Evolutionary conservation across 441 rosid species (phyloP).

Genomic region (Gossypium schwendimanii): DNA sequence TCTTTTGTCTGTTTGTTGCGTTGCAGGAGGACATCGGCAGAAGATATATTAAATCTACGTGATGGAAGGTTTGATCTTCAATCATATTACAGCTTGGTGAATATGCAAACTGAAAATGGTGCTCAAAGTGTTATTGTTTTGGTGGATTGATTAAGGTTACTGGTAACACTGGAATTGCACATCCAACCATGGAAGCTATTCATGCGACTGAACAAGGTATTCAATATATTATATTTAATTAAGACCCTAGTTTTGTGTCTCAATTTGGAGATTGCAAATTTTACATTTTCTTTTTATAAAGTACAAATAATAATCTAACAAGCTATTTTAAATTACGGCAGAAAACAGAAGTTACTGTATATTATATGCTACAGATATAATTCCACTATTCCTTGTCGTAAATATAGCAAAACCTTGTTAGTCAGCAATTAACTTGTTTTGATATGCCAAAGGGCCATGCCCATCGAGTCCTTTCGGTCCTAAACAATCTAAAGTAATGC

Average conservation of each 20-base stretch:
- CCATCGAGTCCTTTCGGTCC: background rate
- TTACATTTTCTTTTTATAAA: background rate
- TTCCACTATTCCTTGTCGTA: background rate
- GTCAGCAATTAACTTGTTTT: background rate
- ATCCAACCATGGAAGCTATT: slow-evolving; percentile 82
- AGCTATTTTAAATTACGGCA: background rate
- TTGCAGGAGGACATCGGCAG: too few relatives aligned
- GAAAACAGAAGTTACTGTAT: background rate
- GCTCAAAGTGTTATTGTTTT: too few relatives aligned
- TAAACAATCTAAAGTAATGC: background rate
- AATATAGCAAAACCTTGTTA: background rate
- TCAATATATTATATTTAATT: background rate
- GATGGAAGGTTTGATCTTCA: too few relatives aligned
- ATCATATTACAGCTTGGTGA: too few relatives aligned
- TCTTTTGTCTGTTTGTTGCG: too few relatives aligned
- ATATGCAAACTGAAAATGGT: too few relatives aligned
- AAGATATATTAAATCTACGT: too few relatives aligned
- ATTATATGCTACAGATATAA: background rate
- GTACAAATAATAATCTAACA: background rate
- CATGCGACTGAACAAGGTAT: slow-evolving; percentile 89
- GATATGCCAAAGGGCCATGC: background rate
- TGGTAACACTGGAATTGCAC: slow-evolving; percentile 83
- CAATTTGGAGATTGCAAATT: background rate
- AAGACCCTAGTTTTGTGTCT: background rate
- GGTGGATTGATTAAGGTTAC: slow-evolving; percentile 54